Evolutionary conservation across 2,329 filamentous ascomycete genomes (phyloP), one percentile per base, ranked within the genome.

Genomic region (Sclerotinia sclerotiorum): DNA sequence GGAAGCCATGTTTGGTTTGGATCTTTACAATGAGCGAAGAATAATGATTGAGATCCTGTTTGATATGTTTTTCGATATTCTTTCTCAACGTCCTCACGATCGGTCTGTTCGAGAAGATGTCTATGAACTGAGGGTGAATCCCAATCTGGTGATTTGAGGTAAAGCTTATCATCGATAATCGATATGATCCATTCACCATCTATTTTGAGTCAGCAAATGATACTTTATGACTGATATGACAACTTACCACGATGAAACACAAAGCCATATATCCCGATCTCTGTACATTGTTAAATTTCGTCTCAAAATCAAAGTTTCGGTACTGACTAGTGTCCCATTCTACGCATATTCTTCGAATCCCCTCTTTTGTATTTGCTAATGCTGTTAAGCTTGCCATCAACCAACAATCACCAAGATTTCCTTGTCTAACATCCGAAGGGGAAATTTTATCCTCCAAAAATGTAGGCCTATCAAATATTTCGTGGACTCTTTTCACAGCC

Each of bases 131-230:
- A 88, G 0, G 88, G 89, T 46, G 92, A 91, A 72, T 96, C 91
- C 81, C 92, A 96, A 76, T 91, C 90, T 5, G 92, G 90, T 1
- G 91, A 92, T 69, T 89, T 91, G 24, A 97, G 85, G 77, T 92
- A 96, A 3, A 97, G 84, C 79, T 96, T 96, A 79, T 97, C 93
- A 76, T 97, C 93, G 69, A 97, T 88, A 70, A 97, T 94, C 69
- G 91, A 93, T 74, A 93, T 93, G 68, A 94, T 91, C 93, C 93
- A 97, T 79, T 95, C 92, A 65, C 93, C 93, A 75, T 97, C 93
- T 74, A 35, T 32, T 52, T 55, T 24, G 11, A 1, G 42, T 49
- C 29, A 49, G 69, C 42, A 48, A 58, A 42, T 24, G 29, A 7
- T 62, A 54, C 8, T 17, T 19, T n/a, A 19, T 52, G 35, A 7